A percentile compares a stretch with the other conserved stretches of the same genome.
These are phyloP conservation scores for Hypoxylon sp. DNA, from an alignment of 2,329 filamentous ascomycete genomes.

Conservation along the genomic window DNA sequence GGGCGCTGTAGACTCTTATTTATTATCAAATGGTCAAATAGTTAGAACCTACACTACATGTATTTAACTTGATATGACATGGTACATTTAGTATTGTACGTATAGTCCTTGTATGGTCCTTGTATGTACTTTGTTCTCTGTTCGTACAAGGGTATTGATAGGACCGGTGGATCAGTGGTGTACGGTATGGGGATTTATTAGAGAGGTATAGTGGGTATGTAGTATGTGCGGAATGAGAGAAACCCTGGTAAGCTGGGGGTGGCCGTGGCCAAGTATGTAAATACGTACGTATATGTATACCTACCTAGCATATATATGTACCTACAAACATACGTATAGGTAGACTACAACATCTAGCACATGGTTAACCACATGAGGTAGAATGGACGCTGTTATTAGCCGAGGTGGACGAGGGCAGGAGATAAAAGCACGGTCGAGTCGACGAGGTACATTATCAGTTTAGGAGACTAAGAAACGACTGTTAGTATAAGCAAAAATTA, in stretches of 20 bases:
- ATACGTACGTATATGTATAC: background rate
- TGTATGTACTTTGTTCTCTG: constrained; percentile 14
- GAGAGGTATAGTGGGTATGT: background rate
- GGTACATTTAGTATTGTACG: constrained; percentile 16
- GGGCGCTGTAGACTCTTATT: constrained; percentile 38
- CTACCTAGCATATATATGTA: background rate
- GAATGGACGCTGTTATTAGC: constrained; percentile 3
- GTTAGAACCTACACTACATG: too few species aligned
- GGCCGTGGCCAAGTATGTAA: background rate
- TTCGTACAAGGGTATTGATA: constrained; percentile 35
- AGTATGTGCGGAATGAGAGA: constrained; percentile 14
- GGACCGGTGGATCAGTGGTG: constrained; percentile 20
- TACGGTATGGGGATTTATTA: background rate
- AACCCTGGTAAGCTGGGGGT: constrained; percentile 18
- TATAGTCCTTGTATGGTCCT: too few species aligned
- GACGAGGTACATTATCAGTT: background rate
- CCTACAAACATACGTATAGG: background rate
- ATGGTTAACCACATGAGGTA: constrained; percentile 9
- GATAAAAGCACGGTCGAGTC: constrained; percentile 7
- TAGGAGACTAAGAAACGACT: background rate
- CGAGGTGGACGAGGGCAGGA: constrained; percentile 6
- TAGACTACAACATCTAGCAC: background rate
- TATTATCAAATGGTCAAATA: constrained; percentile 34
- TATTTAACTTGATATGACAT: constrained; percentile 3
- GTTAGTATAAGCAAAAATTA: constrained; percentile 3